Conservation (phyloP, 805 yeast species). For the Maudiozyma saulgeensis region DNA sequence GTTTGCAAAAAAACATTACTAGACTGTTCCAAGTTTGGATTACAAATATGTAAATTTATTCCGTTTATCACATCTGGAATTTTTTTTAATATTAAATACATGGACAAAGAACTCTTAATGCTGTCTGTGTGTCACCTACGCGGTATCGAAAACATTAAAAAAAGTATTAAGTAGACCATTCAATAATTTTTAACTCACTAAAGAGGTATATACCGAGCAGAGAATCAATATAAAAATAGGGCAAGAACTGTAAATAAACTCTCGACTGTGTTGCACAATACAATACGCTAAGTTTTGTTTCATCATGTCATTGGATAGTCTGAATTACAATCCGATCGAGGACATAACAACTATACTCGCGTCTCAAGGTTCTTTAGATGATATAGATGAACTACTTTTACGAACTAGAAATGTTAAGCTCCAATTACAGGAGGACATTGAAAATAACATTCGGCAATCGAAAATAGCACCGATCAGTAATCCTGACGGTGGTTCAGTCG, state of each 20-base stretch:
- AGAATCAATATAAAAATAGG: too few relatives aligned
- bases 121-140: too few relatives aligned
- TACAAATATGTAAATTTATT: too few relatives aligned
- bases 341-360: slow-evolving; percentile 46
- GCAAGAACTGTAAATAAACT: too few relatives aligned
- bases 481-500: slow-evolving; percentile 9
- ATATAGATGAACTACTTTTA: slow-evolving; percentile 41
- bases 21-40: too few relatives aligned
- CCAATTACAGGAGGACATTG: slow-evolving; percentile 39
- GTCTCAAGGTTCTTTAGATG: slow-evolving; percentile 40
- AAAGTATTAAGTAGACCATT: too few relatives aligned
- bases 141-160: too few relatives aligned
- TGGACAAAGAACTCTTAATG: too few relatives aligned
- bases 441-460: slow-evolving; percentile 7
- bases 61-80: too few relatives aligned
- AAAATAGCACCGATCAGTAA: slow-evolving; percentile 9
- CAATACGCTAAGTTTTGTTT: not conserved
- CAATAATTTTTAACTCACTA: not conserved
- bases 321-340: slow-evolving; percentile 42
- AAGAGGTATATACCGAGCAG: not conserved
- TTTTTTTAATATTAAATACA: too few relatives aligned
- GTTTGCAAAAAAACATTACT: too few relatives aligned
- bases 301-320: slow-evolving; percentile 17
- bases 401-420: slow-evolving; percentile 44
- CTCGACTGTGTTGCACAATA: not conserved